These are phyloP conservation scores for Penicillium paxilli DNA, from an alignment of 495 filamentous ascomycete genomes.

Conservation along the genomic window DNA sequence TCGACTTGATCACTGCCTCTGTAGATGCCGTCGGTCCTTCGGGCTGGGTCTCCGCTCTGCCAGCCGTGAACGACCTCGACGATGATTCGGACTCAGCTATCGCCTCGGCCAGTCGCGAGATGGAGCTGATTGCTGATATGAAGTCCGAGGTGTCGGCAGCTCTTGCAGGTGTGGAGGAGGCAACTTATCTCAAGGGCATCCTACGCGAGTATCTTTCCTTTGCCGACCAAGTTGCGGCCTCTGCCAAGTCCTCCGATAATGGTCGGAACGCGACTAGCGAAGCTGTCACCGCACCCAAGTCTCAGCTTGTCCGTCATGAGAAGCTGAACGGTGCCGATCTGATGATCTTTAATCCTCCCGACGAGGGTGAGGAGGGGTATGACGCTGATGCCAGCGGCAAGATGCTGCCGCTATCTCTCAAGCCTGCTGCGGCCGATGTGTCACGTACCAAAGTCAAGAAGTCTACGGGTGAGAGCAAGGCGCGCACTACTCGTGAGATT, in stretches of 20 bases:
- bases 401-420: conserved; percentile 68
- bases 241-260: conserved; percentile 5
- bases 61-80: conserved; percentile 18
- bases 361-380: conserved; percentile 34
- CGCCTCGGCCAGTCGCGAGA: conserved; percentile 54
- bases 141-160: conserved; percentile 73
- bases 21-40: conserved; percentile 82
- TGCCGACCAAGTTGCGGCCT: conserved; percentile 43
- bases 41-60: conserved; percentile 69
- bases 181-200: conserved; percentile 64
- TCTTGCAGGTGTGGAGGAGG: conserved; percentile 74
- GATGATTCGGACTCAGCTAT: conserved; percentile 47
- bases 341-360: conserved; percentile 34
- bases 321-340: conserved; percentile 47
- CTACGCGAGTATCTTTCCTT: conserved; percentile 71
- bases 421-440: conserved; percentile 61
- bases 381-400: conserved; percentile 39
- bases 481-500: conserved; percentile 65
- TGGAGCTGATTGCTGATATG: conserved; percentile 63
- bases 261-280: conserved; percentile 12
- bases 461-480: conserved; percentile 56
- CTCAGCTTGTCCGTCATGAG: conserved; percentile 35
- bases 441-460: conserved; percentile 46
- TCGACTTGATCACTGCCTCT: conserved; percentile 69
- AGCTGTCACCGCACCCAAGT: conserved; percentile 7